A percentile compares a stretch with the other conserved stretches of the same genome.
Evolutionary conservation across 495 filamentous ascomycete species (phyloP).

Genomic region (Penicillium parvum): DNA sequence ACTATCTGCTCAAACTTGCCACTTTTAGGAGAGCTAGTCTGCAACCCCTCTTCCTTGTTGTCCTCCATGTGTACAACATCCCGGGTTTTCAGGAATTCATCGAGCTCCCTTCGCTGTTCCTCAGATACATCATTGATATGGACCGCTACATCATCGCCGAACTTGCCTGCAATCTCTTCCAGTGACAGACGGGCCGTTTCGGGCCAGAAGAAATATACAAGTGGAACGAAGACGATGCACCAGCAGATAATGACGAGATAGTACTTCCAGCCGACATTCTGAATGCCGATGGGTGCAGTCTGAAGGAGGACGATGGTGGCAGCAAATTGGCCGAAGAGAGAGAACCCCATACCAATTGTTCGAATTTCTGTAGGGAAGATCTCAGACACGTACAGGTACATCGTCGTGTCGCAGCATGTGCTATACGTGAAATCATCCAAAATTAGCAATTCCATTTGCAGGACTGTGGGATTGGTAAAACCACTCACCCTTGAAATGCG

Average conservation of each 20-base stretch:
- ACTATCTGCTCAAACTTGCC: no score
- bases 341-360: constrained; percentile 44
- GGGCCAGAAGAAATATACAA: constrained; percentile 52
- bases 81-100: no score
- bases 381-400: constrained; percentile 49
- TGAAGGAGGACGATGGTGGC: constrained; percentile 34
- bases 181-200: constrained; percentile 52
- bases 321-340: constrained; percentile 40
- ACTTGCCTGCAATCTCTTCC: constrained; percentile 44
- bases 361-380: constrained; percentile 51
- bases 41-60: no score
- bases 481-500: constrained; percentile 37
- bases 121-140: constrained; percentile 29
- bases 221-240: constrained; percentile 38
- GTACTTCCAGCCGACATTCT: constrained; percentile 43
- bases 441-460: no score
- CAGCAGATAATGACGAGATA: constrained; percentile 48
- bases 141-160: constrained; percentile 40
- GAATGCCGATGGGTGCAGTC: constrained; percentile 44
- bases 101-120: constrained; percentile 27
- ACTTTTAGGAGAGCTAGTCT: no score
- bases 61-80: no score
- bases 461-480: background rate
- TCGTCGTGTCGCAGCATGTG: constrained; percentile 46
- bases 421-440: no score